Conservation (phyloP, 2,329 filamentous ascomycete genomes). For the Cercospora sojina region DNA sequence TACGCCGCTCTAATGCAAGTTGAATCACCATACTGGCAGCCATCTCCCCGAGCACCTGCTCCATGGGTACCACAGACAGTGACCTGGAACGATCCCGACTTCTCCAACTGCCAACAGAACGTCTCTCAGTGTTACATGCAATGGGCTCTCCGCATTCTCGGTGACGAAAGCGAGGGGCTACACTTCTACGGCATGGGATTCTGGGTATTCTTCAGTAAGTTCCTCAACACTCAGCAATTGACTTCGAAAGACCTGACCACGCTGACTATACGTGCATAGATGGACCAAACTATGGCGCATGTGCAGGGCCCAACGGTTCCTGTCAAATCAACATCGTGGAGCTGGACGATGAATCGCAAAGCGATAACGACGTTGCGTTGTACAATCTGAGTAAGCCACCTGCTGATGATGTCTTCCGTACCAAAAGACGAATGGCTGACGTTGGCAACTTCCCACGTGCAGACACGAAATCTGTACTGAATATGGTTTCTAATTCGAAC, state of each 20-base stretch:
- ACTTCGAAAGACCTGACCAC: neutral
- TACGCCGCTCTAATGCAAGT: conserved; percentile 52
- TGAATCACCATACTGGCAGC: conserved; percentile 52
- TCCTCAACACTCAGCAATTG: neutral
- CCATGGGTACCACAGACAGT: conserved; percentile 43
- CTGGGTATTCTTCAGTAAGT: conserved; percentile 42
- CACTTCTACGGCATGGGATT: conserved; percentile 43
- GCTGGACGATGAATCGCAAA: conserved; percentile 15
- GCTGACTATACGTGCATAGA: conserved; percentile 18
- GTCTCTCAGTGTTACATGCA: conserved; percentile 40
- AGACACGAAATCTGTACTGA: conserved; percentile 27
- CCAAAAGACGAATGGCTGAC: neutral
- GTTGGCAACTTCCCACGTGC: neutral
- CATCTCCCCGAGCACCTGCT: conserved; percentile 37
- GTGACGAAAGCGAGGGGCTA: conserved; percentile 36
- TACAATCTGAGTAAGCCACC: conserved; percentile 25
- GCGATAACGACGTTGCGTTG: conserved; percentile 20
- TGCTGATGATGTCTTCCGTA: neutral
- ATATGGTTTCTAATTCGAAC: conserved; percentile 25
- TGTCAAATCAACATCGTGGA: conserved; percentile 41
- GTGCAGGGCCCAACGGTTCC: conserved; percentile 35
- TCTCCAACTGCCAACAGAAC: conserved; percentile 28
- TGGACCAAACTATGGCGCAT: conserved; percentile 29
- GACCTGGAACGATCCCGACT: conserved; percentile 36
- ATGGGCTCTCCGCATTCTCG: conserved; percentile 29